Evolutionary conservation across 768 basidiomycete species (phyloP), one percentile per base, ranked within the genome.

Genomic region (Terana coerulea): DNA sequence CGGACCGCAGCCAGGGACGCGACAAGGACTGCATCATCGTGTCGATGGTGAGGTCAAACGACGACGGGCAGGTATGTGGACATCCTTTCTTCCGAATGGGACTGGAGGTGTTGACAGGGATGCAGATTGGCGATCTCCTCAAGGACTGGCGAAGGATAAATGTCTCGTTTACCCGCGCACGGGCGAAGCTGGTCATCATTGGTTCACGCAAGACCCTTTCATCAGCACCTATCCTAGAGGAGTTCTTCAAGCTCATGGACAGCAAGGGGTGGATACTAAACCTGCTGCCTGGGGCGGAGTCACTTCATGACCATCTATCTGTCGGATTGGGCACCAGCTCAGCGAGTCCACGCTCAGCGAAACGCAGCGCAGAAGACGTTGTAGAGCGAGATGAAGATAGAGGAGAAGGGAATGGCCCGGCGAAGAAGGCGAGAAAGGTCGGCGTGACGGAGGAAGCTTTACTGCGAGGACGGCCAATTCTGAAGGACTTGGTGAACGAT

Each of bases 61-160:
- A 86, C 35, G 69, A 72, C 0, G 84, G 84, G 52, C 77, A 75
- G 67, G 93, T 93, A 62, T 59, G 86, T 73, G n/a, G n/a, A n/a
- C n/a, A n/a, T n/a, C n/a, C n/a, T 40, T 15, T 46, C 24, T 22
- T 10, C 2, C 12, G 48, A 25, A 19, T 44, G 30, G 19, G 36
- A 6, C 11, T 2, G 19, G 40, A 8, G 30, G 12, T 10, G 2
- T 11, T 14, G 5, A 37, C 12, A 36, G 10, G 2, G 17, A 25
- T 35, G 17, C 54, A 95, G 94, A 77, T 92, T 24, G 97, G 97
- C 8, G 94, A 98, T 47, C 76, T 99, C 2, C 74, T 98, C 22
- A 91, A 88, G 59, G 97, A 99, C 64, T 98, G 95, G 95, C 77
- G 97, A 31, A 71, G 97, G 29, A 86, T 98, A 76, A 99, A 99